phyloP scores from a whole-genome alignment of 2,329 filamentous ascomycete genomes.

The Dothiorella sarmentorum region DNA sequence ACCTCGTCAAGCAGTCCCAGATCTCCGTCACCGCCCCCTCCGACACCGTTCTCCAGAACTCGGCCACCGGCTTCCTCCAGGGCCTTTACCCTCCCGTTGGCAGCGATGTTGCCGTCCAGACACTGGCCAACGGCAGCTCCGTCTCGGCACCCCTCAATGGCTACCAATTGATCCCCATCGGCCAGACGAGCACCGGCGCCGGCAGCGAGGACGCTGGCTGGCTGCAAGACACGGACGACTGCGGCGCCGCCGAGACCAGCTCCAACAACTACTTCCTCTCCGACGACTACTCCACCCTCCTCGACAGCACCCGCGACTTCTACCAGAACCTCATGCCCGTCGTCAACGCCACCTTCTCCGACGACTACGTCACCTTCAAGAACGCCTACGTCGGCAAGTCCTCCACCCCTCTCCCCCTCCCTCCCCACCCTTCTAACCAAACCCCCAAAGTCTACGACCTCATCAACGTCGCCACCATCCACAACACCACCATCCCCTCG shows the following conservation, averaged over 20 bases:
- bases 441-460: slow-evolving; percentile 52
- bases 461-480: slow-evolving; percentile 60
- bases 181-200: slow-evolving; percentile 54
- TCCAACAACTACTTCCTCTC: slow-evolving; percentile 58
- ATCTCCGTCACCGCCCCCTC: slow-evolving; percentile 68
- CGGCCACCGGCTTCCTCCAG: slow-evolving; percentile 76
- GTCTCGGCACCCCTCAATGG: slow-evolving; percentile 69
- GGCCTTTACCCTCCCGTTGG: slow-evolving; percentile 80
- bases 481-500: slow-evolving; percentile 59
- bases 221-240: slow-evolving; percentile 57
- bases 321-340: slow-evolving; percentile 52
- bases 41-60: slow-evolving; percentile 76
- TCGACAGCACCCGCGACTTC: slow-evolving; percentile 51
- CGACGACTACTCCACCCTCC: slow-evolving; percentile 46
- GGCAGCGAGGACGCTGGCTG: slow-evolving; percentile 57
- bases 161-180: slow-evolving; percentile 80
- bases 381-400: slow-evolving; percentile 63
- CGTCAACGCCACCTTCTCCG: slow-evolving; percentile 51
- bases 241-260: slow-evolving; percentile 53
- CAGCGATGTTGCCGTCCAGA: slow-evolving; percentile 50
- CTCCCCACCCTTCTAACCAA: slow-evolving; percentile 1
- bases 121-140: slow-evolving; percentile 66
- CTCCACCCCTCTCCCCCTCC: slow-evolving; percentile 5
- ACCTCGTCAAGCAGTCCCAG: slow-evolving; percentile 66
- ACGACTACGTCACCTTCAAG: slow-evolving; percentile 52